Evolutionary conservation across 2,329 filamentous ascomycete species (phyloP).

Genomic region (Rhynchosporium agropyri): DNA sequence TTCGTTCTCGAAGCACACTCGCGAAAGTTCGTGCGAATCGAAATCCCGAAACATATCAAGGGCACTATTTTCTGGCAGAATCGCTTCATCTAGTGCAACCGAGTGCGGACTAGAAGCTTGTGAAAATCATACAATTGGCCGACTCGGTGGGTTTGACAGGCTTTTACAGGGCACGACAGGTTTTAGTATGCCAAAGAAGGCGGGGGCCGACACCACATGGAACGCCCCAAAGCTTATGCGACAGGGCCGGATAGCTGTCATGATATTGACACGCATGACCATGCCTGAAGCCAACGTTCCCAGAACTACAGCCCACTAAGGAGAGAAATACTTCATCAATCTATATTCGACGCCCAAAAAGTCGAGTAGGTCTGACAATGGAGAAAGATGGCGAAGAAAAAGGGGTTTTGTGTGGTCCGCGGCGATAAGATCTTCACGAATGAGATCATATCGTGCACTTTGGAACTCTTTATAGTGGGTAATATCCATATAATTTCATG

Average conservation of each 20-base stretch:
- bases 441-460: not conserved
- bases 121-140: not conserved
- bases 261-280: slow-evolving; percentile 2
- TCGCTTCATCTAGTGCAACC: slow-evolving; percentile 11
- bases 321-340: not conserved
- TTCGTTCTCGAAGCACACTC: not conserved
- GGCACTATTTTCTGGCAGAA: slow-evolving; percentile 18
- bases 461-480: not conserved
- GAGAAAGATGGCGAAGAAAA: not conserved
- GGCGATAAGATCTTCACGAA: not conserved
- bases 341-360: not conserved
- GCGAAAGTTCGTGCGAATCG: slow-evolving; percentile 15
- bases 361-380: not conserved
- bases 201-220: not conserved
- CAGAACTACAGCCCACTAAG: not conserved
- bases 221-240: slow-evolving; percentile 12
- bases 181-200: not conserved
- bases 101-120: slow-evolving; percentile 3
- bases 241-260: not conserved
- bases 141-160: not conserved
- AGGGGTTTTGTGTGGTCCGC: not conserved
- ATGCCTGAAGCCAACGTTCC: slow-evolving; percentile 4
- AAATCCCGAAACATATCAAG: slow-evolving; percentile 17
- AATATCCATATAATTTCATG: not conserved
- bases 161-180: not conserved